Evolutionary conservation across 441 rosid species (phyloP), one percentile per base, ranked within the genome.

Genomic region (Eutrema salsugineum): DNA sequence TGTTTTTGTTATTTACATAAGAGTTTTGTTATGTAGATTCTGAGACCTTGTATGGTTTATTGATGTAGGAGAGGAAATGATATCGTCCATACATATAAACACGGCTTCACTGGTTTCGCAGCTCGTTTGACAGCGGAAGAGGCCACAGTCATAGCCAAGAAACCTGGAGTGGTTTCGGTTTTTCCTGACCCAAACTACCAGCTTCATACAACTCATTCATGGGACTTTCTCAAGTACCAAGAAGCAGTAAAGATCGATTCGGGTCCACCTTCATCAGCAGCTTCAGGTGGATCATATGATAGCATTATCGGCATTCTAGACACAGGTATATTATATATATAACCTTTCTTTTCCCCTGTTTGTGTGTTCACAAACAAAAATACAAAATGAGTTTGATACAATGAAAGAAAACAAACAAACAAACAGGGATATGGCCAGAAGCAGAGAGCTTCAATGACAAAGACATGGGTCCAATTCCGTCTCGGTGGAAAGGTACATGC

Each of bases 161-260:
- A 80, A 76, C 85, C 83, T 0, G 96, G 90, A 71, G 98, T 93
- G 7, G 85, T 84, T n/a, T 93, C 96, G 0, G 93, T 93, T 12
- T 89, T 93, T 73, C 88, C 87, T 19, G 94, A 91, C 56, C 85
- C 88, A 7, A 50, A 79, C 28, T 72, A 82, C 28, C 84, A 86
- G 61, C 89, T 92, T 75, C 95, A 90, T 76, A 92, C 98, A 6
- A 92, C 98, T 63, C 98, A 91, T 53, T 92, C 98, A 11, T 92
- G 96, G 97, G 98, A 92, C 74, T 92, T 92, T 78, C 82, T 90
- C 75, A 86, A 83, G 73, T 81, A 85, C 55, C 89, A 83, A 78
- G 83, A 83, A 57, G 80, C 85, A 11, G 69, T 84, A 39, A 49
- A 65, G 76, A 81, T 86, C 2, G 84, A 85, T 49, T 71, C 73